phyloP scores from a whole-genome alignment of 2,329 filamentous ascomycete genomes.

The Fusarium sp. region DNA sequence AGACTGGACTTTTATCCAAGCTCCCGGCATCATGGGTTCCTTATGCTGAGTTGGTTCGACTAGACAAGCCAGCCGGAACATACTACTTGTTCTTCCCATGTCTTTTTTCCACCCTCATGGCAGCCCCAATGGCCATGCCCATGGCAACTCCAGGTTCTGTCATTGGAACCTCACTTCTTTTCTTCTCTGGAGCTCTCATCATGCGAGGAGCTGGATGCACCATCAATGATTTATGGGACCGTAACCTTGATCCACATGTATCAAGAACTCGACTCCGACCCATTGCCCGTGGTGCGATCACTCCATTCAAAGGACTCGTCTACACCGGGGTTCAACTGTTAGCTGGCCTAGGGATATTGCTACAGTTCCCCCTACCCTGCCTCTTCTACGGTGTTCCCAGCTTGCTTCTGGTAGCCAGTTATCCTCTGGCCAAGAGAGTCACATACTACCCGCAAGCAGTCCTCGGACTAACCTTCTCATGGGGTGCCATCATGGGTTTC shows the following conservation, averaged over 20 bases:
- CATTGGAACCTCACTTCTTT: conserved; percentile 73
- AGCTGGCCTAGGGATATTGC: conserved; percentile 76
- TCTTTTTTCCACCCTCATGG: conserved; percentile 84
- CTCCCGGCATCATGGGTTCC: conserved; percentile 78
- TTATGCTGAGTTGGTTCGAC: conserved; percentile 82
- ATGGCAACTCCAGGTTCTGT: conserved; percentile 70
- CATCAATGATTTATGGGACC: conserved; percentile 92
- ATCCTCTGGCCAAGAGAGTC: conserved; percentile 86
- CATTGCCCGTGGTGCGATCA: conserved; percentile 82
- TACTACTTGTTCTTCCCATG: conserved; percentile 90
- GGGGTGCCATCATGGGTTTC: conserved; percentile 90
- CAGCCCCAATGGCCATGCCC: conserved; percentile 74
- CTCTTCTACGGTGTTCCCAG: conserved; percentile 83
- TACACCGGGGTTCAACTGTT: conserved; percentile 82
- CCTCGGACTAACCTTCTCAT: conserved; percentile 86
- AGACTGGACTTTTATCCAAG: conserved; percentile 74
- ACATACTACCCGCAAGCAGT: conserved; percentile 90
- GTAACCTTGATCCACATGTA: conserved; percentile 85
- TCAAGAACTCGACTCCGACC: conserved; percentile 80
- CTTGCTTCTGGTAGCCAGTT: conserved; percentile 76
- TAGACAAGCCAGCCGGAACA: conserved; percentile 84
- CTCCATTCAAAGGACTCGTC: conserved; percentile 74
- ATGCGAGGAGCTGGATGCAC: conserved; percentile 91
- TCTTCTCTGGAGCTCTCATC: conserved; percentile 80
- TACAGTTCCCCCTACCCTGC: conserved; percentile 80